These are phyloP conservation scores for Oenanthe sinensis DNA, from an alignment of 129 eudicot species.

Conservation along the genomic window DNA sequence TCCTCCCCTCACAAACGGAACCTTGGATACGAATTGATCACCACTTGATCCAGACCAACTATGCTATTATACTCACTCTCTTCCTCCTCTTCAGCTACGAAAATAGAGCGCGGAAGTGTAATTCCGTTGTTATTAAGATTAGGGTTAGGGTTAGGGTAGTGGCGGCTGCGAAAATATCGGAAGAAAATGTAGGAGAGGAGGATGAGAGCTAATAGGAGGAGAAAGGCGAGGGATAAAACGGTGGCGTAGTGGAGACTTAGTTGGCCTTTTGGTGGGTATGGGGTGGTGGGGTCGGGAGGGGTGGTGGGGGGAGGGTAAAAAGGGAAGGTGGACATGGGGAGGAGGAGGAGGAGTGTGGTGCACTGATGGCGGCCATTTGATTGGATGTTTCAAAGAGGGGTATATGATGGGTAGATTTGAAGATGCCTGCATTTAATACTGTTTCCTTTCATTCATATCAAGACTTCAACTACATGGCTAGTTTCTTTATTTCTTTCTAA, in stretches of 20 bases:
- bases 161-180: constrained; percentile 56
- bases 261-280: constrained; percentile 24
- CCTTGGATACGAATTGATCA: constrained; percentile 66
- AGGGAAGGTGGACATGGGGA: constrained; percentile 22
- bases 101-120: constrained; percentile 61
- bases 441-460: constrained; percentile 13
- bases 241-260: constrained; percentile 70
- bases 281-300: constrained; percentile 9
- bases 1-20: constrained; percentile 30
- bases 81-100: constrained; percentile 65
- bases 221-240: constrained; percentile 68
- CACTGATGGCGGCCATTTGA: constrained; percentile 40
- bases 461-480: neutral
- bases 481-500: neutral
- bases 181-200: constrained; percentile 68
- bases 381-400: neutral
- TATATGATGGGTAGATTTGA: constrained; percentile 38
- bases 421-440: constrained; percentile 64
- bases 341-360: constrained; percentile 11
- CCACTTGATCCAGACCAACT: constrained; percentile 56
- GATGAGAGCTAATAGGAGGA: constrained; percentile 18
- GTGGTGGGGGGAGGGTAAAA: constrained; percentile 4
- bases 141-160: constrained; percentile 16
- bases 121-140: constrained; percentile 27
- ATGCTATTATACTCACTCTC: constrained; percentile 33